Base-by-base conservation (phyloP, 176 grass and related monocot species). In the Neostapfia colusana region DNA sequence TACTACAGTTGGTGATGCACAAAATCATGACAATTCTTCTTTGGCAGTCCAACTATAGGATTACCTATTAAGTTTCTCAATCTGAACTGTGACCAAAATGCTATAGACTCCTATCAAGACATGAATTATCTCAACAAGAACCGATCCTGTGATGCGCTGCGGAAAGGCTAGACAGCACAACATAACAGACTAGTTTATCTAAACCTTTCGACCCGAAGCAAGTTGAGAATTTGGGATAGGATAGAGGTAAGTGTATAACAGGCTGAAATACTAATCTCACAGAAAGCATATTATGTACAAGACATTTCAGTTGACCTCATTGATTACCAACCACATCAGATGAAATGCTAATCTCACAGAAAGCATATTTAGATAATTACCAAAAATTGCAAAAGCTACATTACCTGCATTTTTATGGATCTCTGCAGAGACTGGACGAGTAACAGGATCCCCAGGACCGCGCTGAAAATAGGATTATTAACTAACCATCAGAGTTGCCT, bases 381-480 rank as follows among this genome's bases (percentile, higher is more conserved):
- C 37, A 21, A 82, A 77, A 71, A n/a, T 12, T 65, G 45, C 3
- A 70, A 13, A 75, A 7, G 27, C 12, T 75, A 0, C 58, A 43
- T 87, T 78, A 87, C 85, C 80, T 16, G 67, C n/a, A 68, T 73
- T 65, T 84, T 93, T 91, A 48, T 85, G 83, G 65, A 70, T 40
- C 80, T 89, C 81, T 77, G 42, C 50, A 66, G 84, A 71, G 73
- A 67, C 63, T 83, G 85, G 72, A 83, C 81, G 78, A 68, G 74
- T 65, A 91, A 56, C 61, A 72, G 86, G 68, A 69, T 54, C 90
- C 59, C 86, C 84, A 81, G 86, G 74, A 80, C 84, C 79, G 49
- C 83, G 67, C 90, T 89, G 84, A 58, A 79, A 75, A 74, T 51
- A 82, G 13, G 82, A 36, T 77, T 61, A 36, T 73, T 50, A 68